Evolutionary conservation across 345 rosid species (phyloP), one percentile per base, ranked within the genome.

Genomic region (Ceriops zippeliana): DNA sequence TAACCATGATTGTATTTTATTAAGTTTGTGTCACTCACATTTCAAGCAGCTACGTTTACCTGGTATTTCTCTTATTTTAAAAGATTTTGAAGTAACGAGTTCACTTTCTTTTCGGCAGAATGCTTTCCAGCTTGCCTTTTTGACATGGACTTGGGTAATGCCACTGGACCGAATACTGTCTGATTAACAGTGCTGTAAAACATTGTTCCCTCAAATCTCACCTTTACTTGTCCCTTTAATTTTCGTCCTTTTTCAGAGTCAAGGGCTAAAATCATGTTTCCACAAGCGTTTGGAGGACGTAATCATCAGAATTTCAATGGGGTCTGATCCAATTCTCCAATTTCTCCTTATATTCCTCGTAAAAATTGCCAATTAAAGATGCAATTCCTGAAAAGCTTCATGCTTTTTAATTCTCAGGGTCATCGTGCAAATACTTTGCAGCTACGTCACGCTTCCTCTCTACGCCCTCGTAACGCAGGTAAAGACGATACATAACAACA

Each of bases 391-490:
- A 31, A 28, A 59, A 19, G 15, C 22, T 59, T 59, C 21, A 4
- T 31, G 35, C 13, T 54, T 52, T 19, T 58, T 6, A 54, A n/a
- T 11, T 6, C 2, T n/a, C 65, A 68, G 72, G 57, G 37, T 68
- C 4, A 16, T 34, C 21, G 1, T 68, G 3, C 53, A 58, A 68
- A 42, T 58, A 22, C 37, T 68, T 27, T 68, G 72, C 72, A 59
- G 72, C 30, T 68, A 46, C 17, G 59, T 68, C 16, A 68, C 72
- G 3, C 72, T 68, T 58, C 72, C 72, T 0, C 54, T 58, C 1
- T 59, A 68, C 30, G 71, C 71, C 16, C 63, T 68, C 20, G 71
- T 68, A 6, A 68, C 57, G 2, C 71, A 68, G 72, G 72, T 68
- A 28, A 28, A 10, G 4, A 22, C n/a, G 13, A 20, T 6, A 42